A percentile compares a stretch with the other conserved stretches of the same genome.
Evolutionary conservation across 108 stramenopile species (phyloP).

Genomic region (Nitzschia sp.): DNA sequence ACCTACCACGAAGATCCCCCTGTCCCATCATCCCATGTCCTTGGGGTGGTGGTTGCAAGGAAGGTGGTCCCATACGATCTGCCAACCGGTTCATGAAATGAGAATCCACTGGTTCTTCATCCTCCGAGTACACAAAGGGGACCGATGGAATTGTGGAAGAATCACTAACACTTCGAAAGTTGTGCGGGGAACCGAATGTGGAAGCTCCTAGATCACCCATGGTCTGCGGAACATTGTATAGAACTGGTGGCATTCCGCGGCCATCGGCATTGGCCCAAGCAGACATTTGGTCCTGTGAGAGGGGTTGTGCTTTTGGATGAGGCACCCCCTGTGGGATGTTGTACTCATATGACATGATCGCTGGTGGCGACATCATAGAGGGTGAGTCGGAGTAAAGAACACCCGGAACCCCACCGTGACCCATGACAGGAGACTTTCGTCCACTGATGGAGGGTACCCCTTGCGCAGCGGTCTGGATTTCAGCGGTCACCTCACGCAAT

Average conservation of each 20-base stretch:
- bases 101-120: slow-evolving; percentile 27
- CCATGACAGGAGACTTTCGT: slow-evolving; percentile 16
- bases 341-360: slow-evolving; percentile 3
- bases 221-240: neutral
- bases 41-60: neutral
- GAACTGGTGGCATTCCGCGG: neutral
- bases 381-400: slow-evolving; percentile 9
- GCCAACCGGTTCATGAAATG: neutral
- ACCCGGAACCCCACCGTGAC: slow-evolving; percentile 10
- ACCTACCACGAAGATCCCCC: neutral
- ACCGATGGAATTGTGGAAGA: neutral
- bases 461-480: neutral
- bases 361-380: slow-evolving; percentile 14
- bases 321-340: slow-evolving; percentile 2
- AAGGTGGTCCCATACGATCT: neutral
- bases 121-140: slow-evolving; percentile 35
- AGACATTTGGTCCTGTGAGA: slow-evolving; percentile 32
- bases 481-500: slow-evolving; percentile 5
- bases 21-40: neutral
- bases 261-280: slow-evolving; percentile 14
- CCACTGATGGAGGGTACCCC: neutral
- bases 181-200: neutral
- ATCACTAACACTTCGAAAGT: slow-evolving; percentile 6
- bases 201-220: neutral
- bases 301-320: slow-evolving; percentile 26